A percentile compares a stretch with the other conserved stretches of the same genome.
Conservation (phyloP, 352 stramenopile species). For the Phytopythium helicoides region DNA sequence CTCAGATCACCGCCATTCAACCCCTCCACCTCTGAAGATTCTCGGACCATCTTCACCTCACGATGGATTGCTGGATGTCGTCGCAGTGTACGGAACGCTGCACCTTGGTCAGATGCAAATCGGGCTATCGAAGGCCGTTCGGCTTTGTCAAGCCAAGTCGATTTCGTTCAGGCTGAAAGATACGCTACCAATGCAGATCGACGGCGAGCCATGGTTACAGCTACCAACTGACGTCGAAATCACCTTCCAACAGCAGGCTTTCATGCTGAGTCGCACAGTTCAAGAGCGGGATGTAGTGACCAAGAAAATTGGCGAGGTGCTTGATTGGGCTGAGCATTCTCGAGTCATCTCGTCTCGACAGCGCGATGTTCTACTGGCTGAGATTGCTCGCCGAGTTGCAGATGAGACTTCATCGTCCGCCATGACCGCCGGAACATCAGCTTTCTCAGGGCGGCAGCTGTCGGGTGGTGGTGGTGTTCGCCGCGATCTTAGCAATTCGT, state of each 20-base stretch:
- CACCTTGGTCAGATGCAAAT: constrained; percentile 95
- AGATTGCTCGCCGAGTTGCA: constrained; percentile 68
- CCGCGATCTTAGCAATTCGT: constrained; percentile 17
- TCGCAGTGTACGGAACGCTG: constrained; percentile 91
- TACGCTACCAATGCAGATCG: constrained; percentile 88
- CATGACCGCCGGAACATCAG: constrained; percentile 12
- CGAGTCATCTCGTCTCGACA: constrained; percentile 68
- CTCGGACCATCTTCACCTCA: constrained; percentile 74
- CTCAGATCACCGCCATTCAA: not conserved
- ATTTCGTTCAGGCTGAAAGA: constrained; percentile 60
- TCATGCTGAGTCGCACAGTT: constrained; percentile 80
- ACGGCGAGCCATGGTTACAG: constrained; percentile 95
- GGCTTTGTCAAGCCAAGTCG: constrained; percentile 68
- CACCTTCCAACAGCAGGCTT: constrained; percentile 76
- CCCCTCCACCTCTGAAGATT: not conserved
- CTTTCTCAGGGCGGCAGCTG: constrained; percentile 14
- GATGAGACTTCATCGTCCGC: constrained; percentile 20
- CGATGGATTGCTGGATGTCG: constrained; percentile 92
- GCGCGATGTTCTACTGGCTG: constrained; percentile 64
- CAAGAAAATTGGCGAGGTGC: constrained; percentile 73
- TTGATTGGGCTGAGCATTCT: constrained; percentile 81
- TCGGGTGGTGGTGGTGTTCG: constrained; percentile 12
- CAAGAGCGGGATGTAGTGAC: constrained; percentile 78
- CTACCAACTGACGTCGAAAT: constrained; percentile 78
- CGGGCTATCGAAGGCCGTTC: constrained; percentile 74